These are phyloP conservation scores for Clavispora phyllophila DNA, from an alignment of 805 yeast genomes.

Conservation along the genomic window DNA sequence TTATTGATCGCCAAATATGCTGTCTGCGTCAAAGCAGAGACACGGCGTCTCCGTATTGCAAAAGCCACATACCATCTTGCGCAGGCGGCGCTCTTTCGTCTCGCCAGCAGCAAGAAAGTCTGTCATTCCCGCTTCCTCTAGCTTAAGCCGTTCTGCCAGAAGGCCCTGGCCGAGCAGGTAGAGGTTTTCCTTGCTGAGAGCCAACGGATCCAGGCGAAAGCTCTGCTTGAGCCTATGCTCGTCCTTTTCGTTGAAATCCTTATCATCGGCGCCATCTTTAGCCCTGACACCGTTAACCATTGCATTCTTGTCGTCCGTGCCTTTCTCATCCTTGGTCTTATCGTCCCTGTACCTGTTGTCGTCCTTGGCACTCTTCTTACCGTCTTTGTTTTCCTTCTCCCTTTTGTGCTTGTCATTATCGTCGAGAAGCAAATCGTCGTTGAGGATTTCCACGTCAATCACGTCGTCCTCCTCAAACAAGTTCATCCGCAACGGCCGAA, in stretches of 20 bases:
- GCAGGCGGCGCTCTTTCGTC: neutral
- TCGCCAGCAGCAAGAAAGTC: neutral
- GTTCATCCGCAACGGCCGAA: constrained; percentile 15
- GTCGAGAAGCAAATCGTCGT: constrained; percentile 10
- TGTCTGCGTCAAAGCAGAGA: constrained; percentile 37
- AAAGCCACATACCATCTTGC: constrained; percentile 27
- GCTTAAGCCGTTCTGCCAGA: neutral
- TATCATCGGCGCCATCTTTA: too few species aligned
- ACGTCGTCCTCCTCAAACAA: constrained; percentile 13
- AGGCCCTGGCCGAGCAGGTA: neutral
- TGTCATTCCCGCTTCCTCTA: neutral
- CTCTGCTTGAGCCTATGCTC: neutral
- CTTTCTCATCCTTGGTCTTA: neutral
- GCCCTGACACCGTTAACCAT: too few species aligned
- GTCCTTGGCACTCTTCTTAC: neutral
- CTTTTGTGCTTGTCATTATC: neutral
- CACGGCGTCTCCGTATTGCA: constrained; percentile 38
- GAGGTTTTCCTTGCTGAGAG: neutral
- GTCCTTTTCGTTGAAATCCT: too few species aligned
- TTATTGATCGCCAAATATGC: constrained; percentile 10
- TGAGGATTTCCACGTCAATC: constrained; percentile 13
- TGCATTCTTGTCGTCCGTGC: neutral
- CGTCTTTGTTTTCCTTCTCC: neutral
- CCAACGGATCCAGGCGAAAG: neutral
- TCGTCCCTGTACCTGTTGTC: neutral